These are phyloP conservation scores for Neurospora sp. DNA, from an alignment of 2,329 filamentous ascomycete genomes.

Conservation along the genomic window DNA sequence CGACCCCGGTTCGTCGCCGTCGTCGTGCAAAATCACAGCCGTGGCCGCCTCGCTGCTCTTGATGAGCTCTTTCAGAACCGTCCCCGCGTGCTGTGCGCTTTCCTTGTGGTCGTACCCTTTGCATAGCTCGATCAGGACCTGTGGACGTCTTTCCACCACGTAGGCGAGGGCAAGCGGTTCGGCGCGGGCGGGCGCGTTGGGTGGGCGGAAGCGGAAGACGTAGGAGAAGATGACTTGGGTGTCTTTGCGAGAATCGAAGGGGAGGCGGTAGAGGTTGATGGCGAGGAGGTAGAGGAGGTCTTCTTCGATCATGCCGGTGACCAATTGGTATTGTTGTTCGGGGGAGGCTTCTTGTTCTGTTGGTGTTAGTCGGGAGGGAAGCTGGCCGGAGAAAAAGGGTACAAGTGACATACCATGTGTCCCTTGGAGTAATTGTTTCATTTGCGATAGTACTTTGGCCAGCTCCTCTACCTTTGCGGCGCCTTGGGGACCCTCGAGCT, in stretches of 20 bases:
- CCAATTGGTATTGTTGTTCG: conserved; percentile 78
- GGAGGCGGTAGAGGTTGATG: conserved; percentile 69
- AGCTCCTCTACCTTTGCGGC: conserved; percentile 62
- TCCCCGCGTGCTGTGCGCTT: conserved; percentile 83
- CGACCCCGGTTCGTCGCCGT: conserved; percentile 61
- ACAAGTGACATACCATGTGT: conserved; percentile 57
- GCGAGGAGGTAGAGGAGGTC: conserved; percentile 81
- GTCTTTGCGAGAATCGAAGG: conserved; percentile 94
- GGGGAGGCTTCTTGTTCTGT: conserved; percentile 77
- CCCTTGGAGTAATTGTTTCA: conserved; percentile 89
- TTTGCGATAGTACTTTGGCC: conserved; percentile 73
- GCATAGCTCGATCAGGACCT: conserved; percentile 80
- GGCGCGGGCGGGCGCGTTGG: conserved; percentile 52
- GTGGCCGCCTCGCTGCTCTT: conserved; percentile 80
- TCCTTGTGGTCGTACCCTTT: conserved; percentile 83
- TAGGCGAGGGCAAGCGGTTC: conserved; percentile 83
- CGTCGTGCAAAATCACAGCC: conserved; percentile 85
- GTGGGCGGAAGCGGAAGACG: conserved; percentile 79
- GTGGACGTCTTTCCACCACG: conserved; percentile 75
- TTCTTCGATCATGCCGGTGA: conserved; percentile 77
- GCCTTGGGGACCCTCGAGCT: conserved; percentile 39
- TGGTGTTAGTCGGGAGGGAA: no score
- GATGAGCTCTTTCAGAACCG: conserved; percentile 74
- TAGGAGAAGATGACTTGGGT: conserved; percentile 93
- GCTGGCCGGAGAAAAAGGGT: no score